These are phyloP conservation scores for Thielaviopsis musarum DNA, from an alignment of 2,329 filamentous ascomycete species.

Conservation along the genomic window DNA sequence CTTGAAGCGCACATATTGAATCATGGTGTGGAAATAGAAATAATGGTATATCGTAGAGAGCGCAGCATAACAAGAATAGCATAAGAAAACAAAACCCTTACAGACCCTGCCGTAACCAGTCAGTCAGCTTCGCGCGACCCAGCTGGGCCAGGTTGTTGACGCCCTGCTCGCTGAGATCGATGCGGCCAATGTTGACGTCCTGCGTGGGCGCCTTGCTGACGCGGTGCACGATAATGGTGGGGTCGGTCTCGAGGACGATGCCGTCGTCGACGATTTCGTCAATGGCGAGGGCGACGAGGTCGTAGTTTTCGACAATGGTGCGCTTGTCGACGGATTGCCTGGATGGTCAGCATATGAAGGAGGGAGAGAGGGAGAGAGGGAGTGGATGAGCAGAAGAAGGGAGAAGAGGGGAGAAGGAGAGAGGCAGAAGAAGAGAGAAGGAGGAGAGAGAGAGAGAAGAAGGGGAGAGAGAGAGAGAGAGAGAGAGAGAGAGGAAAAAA, in stretches of 20 bases:
- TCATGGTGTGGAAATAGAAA: background rate
- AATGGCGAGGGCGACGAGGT: conserved; percentile 80
- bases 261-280: conserved; percentile 94
- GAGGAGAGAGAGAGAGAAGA: background rate
- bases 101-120: conserved; percentile 75
- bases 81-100: conserved; percentile 22
- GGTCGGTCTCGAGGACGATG: conserved; percentile 93
- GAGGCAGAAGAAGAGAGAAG: background rate
- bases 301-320: conserved; percentile 97
- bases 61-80: conserved; percentile 7
- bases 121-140: conserved; percentile 78
- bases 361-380: background rate
- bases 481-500: background rate
- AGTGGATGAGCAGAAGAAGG: background rate
- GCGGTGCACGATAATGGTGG: conserved; percentile 78
- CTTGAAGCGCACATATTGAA: background rate
- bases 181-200: conserved; percentile 81
- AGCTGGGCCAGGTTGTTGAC: conserved; percentile 88
- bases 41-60: conserved; percentile 5
- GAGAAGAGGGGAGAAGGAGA: background rate
- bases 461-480: background rate
- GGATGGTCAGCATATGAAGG: conserved; percentile 11
- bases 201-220: conserved; percentile 85
- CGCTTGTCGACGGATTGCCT: conserved; percentile 95
- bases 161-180: conserved; percentile 90